Evolutionary conservation across 2,329 filamentous ascomycete genomes (phyloP), one percentile per base, ranked within the genome.

Genomic region (Fusarium metavorans): DNA sequence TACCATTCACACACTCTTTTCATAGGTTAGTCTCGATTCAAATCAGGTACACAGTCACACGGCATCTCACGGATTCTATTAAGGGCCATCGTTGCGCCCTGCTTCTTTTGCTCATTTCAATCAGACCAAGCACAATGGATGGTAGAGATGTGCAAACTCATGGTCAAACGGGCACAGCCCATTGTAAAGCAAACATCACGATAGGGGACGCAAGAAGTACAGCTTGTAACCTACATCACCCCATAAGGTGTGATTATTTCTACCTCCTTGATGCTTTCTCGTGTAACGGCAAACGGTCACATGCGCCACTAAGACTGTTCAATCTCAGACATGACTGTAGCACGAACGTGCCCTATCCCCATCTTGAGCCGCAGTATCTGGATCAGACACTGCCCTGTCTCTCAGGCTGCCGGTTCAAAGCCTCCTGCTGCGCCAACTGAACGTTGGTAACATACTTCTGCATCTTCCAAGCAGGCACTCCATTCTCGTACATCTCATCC

Each of bases 401-500:
- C 64, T 66, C 64, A 2, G 43, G 13, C 27, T 35, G 43, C 1
- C n/a, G 25, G 18, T 45, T 27, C 35, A 63, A 45, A 32, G 23
- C 58, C 16, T 57, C 58, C 9, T 37, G 58, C 39, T 41, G 60
- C 14, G 30, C n/a, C 16, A 25, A 16, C 48, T 74, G 72, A 8
- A 72, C 69, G 25, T 74, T 58, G 4, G 72, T 72, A 1, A 72
- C 50, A 23, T 70, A 66, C 32, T 72, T 72, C 11, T 52, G 52
- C 72, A 74, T 74, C 37, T 61, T 60, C 60, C 72, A 65, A 20
- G 69, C 72, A 3, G 66, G 69, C 3, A 74, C 60, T 4, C 64
- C 41, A 27, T 74, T 74, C 43, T 70, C 66, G 35, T 70, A 74
- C 72, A 74, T 74, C 48, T 74, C 72, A 41, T 74, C 72, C 66